These are phyloP conservation scores for Pseudogymnoascus sp. DNA, from an alignment of 2,329 filamentous ascomycete species.

Conservation along the genomic window DNA sequence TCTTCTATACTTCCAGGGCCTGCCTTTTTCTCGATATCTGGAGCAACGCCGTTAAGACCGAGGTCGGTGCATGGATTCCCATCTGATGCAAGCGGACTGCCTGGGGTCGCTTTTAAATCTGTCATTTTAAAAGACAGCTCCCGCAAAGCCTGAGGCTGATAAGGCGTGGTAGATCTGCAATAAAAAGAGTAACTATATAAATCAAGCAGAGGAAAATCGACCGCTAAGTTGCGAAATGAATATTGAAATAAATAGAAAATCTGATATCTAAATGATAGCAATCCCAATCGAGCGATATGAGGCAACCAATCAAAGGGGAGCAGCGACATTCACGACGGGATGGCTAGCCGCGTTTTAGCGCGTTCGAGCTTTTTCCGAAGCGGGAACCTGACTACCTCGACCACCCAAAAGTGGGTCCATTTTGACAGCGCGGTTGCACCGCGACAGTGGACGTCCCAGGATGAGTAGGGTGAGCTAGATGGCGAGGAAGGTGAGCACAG, in stretches of 20 bases:
- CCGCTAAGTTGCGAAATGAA: background rate
- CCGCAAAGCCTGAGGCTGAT: background rate
- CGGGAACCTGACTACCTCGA: too few relatives aligned
- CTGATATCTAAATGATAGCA: background rate
- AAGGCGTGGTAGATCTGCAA: background rate
- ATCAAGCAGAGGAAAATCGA: background rate
- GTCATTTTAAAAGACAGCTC: background rate
- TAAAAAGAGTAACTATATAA: background rate
- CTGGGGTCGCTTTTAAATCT: background rate
- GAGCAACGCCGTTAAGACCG: background rate
- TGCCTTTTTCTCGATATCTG: background rate
- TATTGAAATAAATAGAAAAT: background rate
- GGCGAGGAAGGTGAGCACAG: too few relatives aligned
- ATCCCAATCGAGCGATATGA: background rate
- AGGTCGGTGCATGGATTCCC: background rate
- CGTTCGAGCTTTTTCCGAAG: background rate
- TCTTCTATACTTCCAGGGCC: background rate
- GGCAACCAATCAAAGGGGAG: background rate
- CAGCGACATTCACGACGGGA: background rate
- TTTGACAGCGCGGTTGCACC: too few relatives aligned
- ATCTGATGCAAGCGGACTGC: background rate
- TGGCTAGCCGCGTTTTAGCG: background rate
- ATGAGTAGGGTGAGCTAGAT: too few relatives aligned
- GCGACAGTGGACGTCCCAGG: too few relatives aligned
- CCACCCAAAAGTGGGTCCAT: too few relatives aligned